Percentiles rank a stretch among this genome's conserved stretches.
Conservation (phyloP, 345 rosid genomes). For the Lepidium didymum region DNA sequence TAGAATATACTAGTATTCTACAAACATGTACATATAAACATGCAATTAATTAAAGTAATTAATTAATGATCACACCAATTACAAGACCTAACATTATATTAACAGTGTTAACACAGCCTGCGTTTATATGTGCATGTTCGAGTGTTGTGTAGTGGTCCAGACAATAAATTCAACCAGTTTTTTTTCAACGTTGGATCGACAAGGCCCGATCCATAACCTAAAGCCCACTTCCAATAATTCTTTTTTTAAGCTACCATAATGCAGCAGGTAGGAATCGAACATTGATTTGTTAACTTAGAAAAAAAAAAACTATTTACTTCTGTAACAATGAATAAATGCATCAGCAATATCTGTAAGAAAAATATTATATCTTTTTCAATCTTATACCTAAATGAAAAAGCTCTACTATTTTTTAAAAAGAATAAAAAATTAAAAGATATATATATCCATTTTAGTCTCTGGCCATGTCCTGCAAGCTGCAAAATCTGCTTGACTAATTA, state of each 20-base stretch:
- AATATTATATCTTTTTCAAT: constrained; percentile 13
- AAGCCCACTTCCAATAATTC: neutral
- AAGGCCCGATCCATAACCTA: no score
- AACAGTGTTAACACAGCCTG: neutral
- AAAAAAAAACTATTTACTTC: neutral
- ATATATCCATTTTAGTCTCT: neutral
- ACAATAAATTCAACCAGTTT: neutral
- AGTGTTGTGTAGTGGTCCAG: constrained; percentile 1
- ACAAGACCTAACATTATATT: constrained; percentile 9
- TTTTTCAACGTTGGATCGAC: no score
- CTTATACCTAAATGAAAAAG: neutral
- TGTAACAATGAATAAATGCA: neutral
- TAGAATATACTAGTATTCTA: no score
- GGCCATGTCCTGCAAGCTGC: constrained; percentile 28
- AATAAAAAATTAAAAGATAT: neutral
- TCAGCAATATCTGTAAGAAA: constrained; percentile 6
- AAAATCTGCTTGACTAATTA: constrained; percentile 24
- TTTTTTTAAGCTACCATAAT: no score
- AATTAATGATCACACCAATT: neutral
- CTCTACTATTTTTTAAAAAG: neutral
- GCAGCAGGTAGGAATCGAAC: no score
- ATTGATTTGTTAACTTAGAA: no score
- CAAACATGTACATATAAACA: no score
- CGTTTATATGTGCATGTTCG: neutral
- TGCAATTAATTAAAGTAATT: neutral